phyloP scores from a whole-genome alignment of 192 early-diverging fungal genomes.

The Podila clonocystis region DNA sequence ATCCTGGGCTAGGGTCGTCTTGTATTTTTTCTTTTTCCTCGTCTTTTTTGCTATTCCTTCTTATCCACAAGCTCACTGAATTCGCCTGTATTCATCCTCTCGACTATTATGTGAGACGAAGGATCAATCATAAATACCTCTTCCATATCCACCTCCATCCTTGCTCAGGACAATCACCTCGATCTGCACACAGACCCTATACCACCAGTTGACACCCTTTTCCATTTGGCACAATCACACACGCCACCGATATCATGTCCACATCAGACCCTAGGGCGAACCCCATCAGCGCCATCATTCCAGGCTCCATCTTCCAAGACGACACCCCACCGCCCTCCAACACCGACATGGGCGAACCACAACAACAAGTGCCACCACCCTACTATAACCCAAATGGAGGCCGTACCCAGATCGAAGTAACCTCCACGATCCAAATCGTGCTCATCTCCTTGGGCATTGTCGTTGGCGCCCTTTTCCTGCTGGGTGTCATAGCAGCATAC shows the following conservation, averaged over 20 bases:
- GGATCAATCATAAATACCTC: too few relatives aligned
- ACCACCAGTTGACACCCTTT: too few relatives aligned
- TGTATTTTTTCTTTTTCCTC: background rate
- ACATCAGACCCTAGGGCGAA: too few relatives aligned
- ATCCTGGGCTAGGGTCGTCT: too few relatives aligned
- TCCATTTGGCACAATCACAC: too few relatives aligned
- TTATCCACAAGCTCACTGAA: background rate
- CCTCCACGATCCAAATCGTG: conserved; percentile 22
- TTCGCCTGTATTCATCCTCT: background rate
- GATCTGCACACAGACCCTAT: too few relatives aligned
- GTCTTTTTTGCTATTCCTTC: background rate
- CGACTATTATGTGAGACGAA: background rate
- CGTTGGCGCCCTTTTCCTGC: conserved; percentile 11
- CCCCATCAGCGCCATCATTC: conserved; percentile 10
- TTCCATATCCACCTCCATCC: background rate
- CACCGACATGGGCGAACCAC: background rate
- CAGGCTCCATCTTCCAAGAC: conserved; percentile 34
- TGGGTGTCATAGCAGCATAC: conserved; percentile 16
- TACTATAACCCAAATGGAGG: background rate
- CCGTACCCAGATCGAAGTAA: conserved; percentile 21
- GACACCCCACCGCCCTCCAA: conserved; percentile 11
- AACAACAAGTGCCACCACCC: conserved; percentile 1
- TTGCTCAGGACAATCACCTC: too few relatives aligned
- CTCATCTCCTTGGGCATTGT: conserved; percentile 27
- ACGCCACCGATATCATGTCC: too few relatives aligned